Conservation (phyloP, 2,329 filamentous ascomycete species). For the Hypoxylon sp. region DNA sequence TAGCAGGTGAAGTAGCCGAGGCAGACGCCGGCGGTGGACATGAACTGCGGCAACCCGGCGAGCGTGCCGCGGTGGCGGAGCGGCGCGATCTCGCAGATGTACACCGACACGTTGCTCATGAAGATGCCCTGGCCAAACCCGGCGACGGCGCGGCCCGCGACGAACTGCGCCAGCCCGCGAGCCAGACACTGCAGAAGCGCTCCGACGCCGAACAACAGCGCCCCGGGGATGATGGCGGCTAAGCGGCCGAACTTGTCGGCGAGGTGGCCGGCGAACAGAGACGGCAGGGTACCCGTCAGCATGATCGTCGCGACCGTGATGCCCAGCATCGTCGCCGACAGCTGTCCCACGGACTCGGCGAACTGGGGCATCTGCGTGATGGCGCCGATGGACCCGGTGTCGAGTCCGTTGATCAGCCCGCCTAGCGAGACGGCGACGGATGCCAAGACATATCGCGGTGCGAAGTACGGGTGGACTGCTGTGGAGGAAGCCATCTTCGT, state of each 20-base stretch:
- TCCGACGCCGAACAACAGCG: slow-evolving; percentile 61
- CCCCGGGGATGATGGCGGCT: slow-evolving; percentile 55
- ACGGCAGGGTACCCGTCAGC: slow-evolving; percentile 63
- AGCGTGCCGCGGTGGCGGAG: slow-evolving; percentile 57
- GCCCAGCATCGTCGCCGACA: slow-evolving; percentile 62
- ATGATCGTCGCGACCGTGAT: slow-evolving; percentile 67
- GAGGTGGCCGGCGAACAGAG: slow-evolving; percentile 64
- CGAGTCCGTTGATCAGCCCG: slow-evolving; percentile 49
- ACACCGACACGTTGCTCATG: slow-evolving; percentile 63
- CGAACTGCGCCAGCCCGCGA: slow-evolving; percentile 57
- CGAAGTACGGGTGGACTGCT: slow-evolving; percentile 26
- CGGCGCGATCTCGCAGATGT: slow-evolving; percentile 69
- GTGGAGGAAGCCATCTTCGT: slow-evolving; percentile 7
- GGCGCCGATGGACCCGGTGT: slow-evolving; percentile 49
- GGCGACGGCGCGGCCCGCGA: slow-evolving; percentile 62
- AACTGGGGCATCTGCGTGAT: slow-evolving; percentile 48
- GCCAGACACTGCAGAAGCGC: slow-evolving; percentile 60
- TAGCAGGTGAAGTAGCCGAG: slow-evolving; percentile 69
- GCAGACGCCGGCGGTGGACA: slow-evolving; percentile 59
- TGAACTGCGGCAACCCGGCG: slow-evolving; percentile 60
- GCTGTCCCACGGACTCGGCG: slow-evolving; percentile 50
- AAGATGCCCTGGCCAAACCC: slow-evolving; percentile 67
- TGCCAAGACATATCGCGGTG: slow-evolving; percentile 47
- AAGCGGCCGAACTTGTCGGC: slow-evolving; percentile 60
- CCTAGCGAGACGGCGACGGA: slow-evolving; percentile 45